Percentiles rank a stretch among this genome's conserved stretches.
Evolutionary conservation across 2,329 filamentous ascomycete species (phyloP).

Genomic region (Taxawa tesnikishii): DNA sequence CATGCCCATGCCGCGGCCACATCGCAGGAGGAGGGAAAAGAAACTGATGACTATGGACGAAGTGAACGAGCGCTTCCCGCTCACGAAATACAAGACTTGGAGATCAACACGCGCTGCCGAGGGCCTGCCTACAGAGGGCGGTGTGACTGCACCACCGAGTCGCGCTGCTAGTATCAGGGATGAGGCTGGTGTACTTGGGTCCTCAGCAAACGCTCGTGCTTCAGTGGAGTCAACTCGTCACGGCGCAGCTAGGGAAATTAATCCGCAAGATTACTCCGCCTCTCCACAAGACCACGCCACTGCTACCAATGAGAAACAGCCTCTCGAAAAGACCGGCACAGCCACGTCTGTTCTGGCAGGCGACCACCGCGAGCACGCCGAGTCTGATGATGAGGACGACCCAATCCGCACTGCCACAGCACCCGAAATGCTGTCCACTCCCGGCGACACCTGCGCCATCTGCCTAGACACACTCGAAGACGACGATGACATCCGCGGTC

Average conservation of each 20-base stretch:
- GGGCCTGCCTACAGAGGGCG: constrained; percentile 72
- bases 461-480: constrained; percentile 91
- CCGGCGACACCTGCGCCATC: constrained; percentile 90
- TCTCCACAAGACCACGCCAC: constrained; percentile 11
- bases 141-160: constrained; percentile 64
- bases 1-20: constrained; percentile 70
- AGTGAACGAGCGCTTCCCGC: constrained; percentile 92
- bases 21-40: constrained; percentile 84
- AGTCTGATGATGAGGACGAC: constrained; percentile 62
- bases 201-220: constrained; percentile 5
- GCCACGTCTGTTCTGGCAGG: constrained; percentile 16
- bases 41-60: constrained; percentile 99
- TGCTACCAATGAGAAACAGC: constrained; percentile 17
- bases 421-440: constrained; percentile 65
- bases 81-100: constrained; percentile 96
- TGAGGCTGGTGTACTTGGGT: constrained; percentile 34
- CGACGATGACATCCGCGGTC: constrained; percentile 84
- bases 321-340: constrained; percentile 19
- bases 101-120: constrained; percentile 70
- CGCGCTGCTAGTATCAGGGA: constrained; percentile 62
- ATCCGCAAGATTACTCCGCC: constrained; percentile 35
- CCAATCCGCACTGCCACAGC: constrained; percentile 74
- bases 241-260: constrained; percentile 25
- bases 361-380: constrained; percentile 10
- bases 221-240: constrained; percentile 8